Evolutionary conservation across 2,329 filamentous ascomycete genomes (phyloP).

Genomic region (Phyllosticta citriasiana): DNA sequence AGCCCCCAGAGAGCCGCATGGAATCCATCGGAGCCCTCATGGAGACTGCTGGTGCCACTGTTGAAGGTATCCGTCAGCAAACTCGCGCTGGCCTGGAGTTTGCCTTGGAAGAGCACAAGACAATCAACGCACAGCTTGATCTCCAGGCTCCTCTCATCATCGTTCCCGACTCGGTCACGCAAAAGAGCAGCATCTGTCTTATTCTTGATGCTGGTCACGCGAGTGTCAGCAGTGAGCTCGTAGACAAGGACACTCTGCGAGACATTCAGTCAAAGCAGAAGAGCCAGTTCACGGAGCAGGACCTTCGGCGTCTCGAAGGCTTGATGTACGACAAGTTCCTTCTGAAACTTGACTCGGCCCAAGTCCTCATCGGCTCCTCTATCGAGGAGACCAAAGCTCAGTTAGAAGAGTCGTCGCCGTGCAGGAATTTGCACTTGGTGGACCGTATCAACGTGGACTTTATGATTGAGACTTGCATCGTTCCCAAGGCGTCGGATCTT

Average conservation of each 20-base stretch:
- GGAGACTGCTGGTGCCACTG: slow-evolving; percentile 90
- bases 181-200: slow-evolving; percentile 70
- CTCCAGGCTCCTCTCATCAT: slow-evolving; percentile 94
- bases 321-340: slow-evolving; percentile 98
- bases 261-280: slow-evolving; percentile 87
- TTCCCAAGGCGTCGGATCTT: slow-evolving; percentile 90
- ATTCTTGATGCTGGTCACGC: slow-evolving; percentile 96
- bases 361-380: slow-evolving; percentile 88
- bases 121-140: slow-evolving; percentile 90
- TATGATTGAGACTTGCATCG: slow-evolving; percentile 86
- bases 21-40: slow-evolving; percentile 93
- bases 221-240: slow-evolving; percentile 85
- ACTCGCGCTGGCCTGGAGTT: slow-evolving; percentile 94
- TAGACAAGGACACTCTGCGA: slow-evolving; percentile 80
- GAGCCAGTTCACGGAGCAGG: slow-evolving; percentile 76
- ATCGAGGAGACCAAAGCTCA: slow-evolving; percentile 84
- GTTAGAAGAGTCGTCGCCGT: slow-evolving; percentile 56
- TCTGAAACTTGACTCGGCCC: slow-evolving; percentile 85
- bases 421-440: slow-evolving; percentile 74
- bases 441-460: slow-evolving; percentile 98
- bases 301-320: slow-evolving; percentile 77
- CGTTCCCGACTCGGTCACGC: slow-evolving; percentile 83
- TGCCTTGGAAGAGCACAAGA: slow-evolving; percentile 94
- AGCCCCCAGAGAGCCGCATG: slow-evolving; percentile 93
- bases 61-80: slow-evolving; percentile 89